A percentile compares a stretch with the other conserved stretches of the same genome.
Evolutionary conservation across 2,329 filamentous ascomycete genomes (phyloP).

Genomic region (Zasmidium citrigriseum): DNA sequence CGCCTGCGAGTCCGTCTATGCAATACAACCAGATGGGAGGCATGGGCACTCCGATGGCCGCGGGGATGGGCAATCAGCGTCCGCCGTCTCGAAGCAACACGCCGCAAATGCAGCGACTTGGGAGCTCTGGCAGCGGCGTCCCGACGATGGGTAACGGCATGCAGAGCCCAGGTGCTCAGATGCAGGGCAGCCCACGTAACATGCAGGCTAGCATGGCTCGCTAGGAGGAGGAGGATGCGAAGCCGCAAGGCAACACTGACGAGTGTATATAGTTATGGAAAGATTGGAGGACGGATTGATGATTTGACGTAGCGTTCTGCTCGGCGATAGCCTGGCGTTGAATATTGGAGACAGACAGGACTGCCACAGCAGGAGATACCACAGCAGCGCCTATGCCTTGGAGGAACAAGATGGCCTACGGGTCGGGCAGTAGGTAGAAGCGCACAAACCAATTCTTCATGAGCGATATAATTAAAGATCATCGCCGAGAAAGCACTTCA

Average conservation of each 20-base stretch:
- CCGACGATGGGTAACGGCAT: constrained; percentile 26
- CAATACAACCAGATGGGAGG: constrained; percentile 20
- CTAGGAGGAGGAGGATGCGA: constrained; percentile 9
- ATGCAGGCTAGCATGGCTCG: constrained; percentile 34
- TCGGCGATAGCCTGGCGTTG: not conserved
- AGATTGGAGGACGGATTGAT: not conserved
- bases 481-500: too few relatives aligned
- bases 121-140: constrained; percentile 32
- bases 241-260: not conserved
- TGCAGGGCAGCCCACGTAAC: constrained; percentile 34
- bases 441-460: not conserved
- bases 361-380: not conserved
- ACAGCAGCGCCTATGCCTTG: not conserved
- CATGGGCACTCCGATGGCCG: constrained; percentile 7
- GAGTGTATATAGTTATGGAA: not conserved
- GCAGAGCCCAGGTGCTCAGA: constrained; percentile 32
- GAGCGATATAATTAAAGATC: too few relatives aligned
- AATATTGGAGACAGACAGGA: not conserved
- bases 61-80: constrained; percentile 16
- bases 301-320: not conserved
- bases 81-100: constrained; percentile 33
- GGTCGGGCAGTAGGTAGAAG: not conserved
- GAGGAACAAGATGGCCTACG: not conserved
- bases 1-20: constrained; percentile 23
- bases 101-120: constrained; percentile 34